Base-by-base conservation (phyloP, 2,329 filamentous ascomycete species). In the Phaeosphaeriaceae sp. region DNA sequence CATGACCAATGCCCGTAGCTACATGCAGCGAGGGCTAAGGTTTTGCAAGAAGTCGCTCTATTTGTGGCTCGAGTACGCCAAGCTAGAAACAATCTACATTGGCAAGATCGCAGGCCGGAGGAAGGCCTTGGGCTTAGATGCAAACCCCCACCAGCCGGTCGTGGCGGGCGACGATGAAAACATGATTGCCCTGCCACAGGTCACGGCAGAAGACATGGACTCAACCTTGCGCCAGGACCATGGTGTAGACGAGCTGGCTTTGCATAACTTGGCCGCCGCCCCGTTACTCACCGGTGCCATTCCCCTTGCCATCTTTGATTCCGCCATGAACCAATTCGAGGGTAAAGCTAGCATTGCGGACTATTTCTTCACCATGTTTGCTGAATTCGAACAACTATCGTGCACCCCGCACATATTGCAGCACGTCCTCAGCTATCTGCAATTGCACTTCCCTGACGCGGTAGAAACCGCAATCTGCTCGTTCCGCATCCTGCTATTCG, bases 271-370 rank as follows among this genome's bases (percentile, higher is more conserved):
- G 13, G 82, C 83, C 30, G 78, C 81, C 48, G 93, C 92, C 39
- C 92, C 93, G 3, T 91, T 91, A 8, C 81, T 97, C 56, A 90
- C 89, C 52, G 94, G 94, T n/a, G 94, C 91, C 13, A 96, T 99
- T 60, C 92, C 94, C 2, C 83, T 92, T 47, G 92, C 93, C 32
- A 90, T 99, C 39, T 97, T 96, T 67, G 91, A 96, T 65, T 85
- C 90, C 17, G 87, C 92, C 5, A 86, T 86, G 76, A 90, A 88
- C 71, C 87, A 96, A 63, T 83, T 88, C 43, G 86, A 89, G 58
- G 85, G 87, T 69, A 83, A 83, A 51, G 74, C 85, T 1, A 76
- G 79, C 1, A 80, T 91, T 6, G 90, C 86, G 3, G 86, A 88
- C 63, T 77, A 82, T 17, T 96, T 97, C 74, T 97, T 94, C 73